These are phyloP conservation scores for Russula earlei DNA, from an alignment of 768 basidiomycete species.

Conservation along the genomic window DNA sequence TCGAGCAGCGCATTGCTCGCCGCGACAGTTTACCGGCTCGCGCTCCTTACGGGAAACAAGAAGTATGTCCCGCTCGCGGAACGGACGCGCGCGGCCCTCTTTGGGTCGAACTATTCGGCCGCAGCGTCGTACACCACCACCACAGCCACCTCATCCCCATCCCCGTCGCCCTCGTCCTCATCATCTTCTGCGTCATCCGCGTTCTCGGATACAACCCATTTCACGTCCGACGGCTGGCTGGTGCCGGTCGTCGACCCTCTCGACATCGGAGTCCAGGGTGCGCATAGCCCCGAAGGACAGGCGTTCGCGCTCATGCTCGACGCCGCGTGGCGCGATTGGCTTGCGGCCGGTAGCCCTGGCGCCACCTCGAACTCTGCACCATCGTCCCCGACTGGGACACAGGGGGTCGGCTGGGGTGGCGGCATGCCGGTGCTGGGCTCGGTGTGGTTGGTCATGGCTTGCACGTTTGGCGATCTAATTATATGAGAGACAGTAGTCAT, in stretches of 20 bases:
- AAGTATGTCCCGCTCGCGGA: conserved; percentile 51
- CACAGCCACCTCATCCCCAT: background rate
- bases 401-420: too few species aligned
- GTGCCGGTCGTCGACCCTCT: conserved; percentile 70
- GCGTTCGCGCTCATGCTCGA: conserved; percentile 72
- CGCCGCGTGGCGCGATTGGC: conserved; percentile 72
- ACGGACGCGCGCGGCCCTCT: conserved; percentile 35
- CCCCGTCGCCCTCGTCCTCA: background rate
- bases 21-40: conserved; percentile 63
- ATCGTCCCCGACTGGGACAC: too few species aligned
- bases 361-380: too few species aligned
- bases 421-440: too few species aligned
- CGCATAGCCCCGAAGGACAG: conserved; percentile 62
- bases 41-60: conserved; percentile 42
- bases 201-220: conserved; percentile 27
- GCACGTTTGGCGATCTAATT: too few species aligned
- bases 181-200: background rate
- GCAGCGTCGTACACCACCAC: background rate
- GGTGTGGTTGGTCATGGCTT: too few species aligned
- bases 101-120: conserved; percentile 16
- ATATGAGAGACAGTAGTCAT: too few species aligned
- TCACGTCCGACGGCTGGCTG: conserved; percentile 56
- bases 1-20: conserved; percentile 69
- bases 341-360: conserved; percentile 42
- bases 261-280: conserved; percentile 37